A percentile compares a stretch with the other conserved stretches of the same genome.
phyloP scores from a whole-genome alignment of 768 basidiomycete species.

The Leccinum ochraceum region DNA sequence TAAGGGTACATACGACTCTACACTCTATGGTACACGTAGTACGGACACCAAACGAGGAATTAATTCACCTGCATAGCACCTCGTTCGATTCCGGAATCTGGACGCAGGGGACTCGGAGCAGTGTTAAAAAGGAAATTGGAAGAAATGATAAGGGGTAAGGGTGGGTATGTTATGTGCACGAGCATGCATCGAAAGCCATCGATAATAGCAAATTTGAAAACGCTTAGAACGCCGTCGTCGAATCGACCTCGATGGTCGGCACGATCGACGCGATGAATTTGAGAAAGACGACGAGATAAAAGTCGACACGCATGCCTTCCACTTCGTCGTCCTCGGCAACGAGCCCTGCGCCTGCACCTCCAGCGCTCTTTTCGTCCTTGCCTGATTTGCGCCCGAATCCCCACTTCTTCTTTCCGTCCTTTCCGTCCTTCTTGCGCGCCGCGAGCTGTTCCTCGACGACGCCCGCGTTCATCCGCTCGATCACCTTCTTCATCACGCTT shows the following conservation, averaged over 20 bases:
- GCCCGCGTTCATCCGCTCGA: slow-evolving; percentile 94
- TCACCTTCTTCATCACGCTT: slow-evolving; percentile 99
- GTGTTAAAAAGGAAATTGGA: not conserved
- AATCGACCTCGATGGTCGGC: slow-evolving; percentile 98
- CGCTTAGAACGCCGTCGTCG: slow-evolving; percentile 72
- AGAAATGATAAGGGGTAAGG: not conserved
- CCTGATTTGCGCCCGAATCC: slow-evolving; percentile 70
- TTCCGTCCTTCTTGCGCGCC: slow-evolving; percentile 51
- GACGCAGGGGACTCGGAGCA: not conserved
- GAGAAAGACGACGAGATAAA: slow-evolving; percentile 97
- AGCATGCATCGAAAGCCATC: not conserved
- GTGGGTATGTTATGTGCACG: not conserved
- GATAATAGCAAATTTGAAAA: not conserved
- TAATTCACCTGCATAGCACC: not conserved
- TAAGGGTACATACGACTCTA: slow-evolving; percentile 25
- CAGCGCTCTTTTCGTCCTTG: slow-evolving; percentile 50
- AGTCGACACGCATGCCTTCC: slow-evolving; percentile 95
- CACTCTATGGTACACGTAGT: slow-evolving; percentile 24
- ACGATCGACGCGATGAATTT: slow-evolving; percentile 99
- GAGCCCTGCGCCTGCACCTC: not conserved
- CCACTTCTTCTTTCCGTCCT: slow-evolving; percentile 78
- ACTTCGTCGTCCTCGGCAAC: slow-evolving; percentile 54
- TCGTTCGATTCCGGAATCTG: slow-evolving; percentile 7
- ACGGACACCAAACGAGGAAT: not conserved
- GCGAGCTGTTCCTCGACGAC: slow-evolving; percentile 83